Conservation (phyloP, 768 basidiomycete species). For the Boletus pseudopeckii region DNA sequence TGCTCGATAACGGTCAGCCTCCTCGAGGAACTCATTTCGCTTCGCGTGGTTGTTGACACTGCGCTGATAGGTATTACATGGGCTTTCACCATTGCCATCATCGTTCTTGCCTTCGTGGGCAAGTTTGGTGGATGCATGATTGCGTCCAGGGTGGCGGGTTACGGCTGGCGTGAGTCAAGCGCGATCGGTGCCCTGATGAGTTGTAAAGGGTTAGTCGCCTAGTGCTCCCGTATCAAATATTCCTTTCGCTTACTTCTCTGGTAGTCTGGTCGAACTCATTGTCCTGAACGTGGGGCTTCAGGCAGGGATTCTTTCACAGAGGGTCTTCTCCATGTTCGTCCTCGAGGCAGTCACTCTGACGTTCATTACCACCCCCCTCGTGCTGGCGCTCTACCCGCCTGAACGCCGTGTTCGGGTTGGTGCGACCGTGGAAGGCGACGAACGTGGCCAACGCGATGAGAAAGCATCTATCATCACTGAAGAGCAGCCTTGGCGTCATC, state of each 20-base stretch:
- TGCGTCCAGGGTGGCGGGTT: conserved; percentile 65
- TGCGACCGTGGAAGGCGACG: conserved; percentile 30
- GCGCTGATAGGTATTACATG: conserved; percentile 63
- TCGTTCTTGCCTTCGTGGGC: conserved; percentile 71
- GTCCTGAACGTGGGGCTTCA: conserved; percentile 91
- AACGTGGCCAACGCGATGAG: conserved; percentile 19
- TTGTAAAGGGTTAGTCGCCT: conserved; percentile 75
- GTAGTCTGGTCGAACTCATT: conserved; percentile 85
- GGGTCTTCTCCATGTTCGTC: conserved; percentile 95
- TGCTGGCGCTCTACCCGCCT: conserved; percentile 64
- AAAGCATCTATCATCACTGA: conserved; percentile 9
- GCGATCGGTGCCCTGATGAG: conserved; percentile 93
- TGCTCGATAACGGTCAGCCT: conserved; percentile 66
- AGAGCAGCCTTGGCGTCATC: conserved; percentile 42
- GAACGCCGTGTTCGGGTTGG: conserved; percentile 50
- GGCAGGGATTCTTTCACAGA: conserved; percentile 69
- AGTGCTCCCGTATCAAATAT: no score
- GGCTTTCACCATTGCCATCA: conserved; percentile 84
- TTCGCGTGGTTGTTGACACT: not conserved
- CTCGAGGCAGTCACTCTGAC: conserved; percentile 80
- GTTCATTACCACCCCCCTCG: conserved; percentile 81
- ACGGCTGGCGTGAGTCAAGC: conserved; percentile 73
- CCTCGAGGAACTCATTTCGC: not conserved
- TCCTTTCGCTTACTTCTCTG: not conserved
- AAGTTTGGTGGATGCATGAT: conserved; percentile 86